Evolutionary conservation across 2,329 filamentous ascomycete genomes (phyloP), one percentile per base, ranked within the genome.

Genomic region (Fusarium sp.): DNA sequence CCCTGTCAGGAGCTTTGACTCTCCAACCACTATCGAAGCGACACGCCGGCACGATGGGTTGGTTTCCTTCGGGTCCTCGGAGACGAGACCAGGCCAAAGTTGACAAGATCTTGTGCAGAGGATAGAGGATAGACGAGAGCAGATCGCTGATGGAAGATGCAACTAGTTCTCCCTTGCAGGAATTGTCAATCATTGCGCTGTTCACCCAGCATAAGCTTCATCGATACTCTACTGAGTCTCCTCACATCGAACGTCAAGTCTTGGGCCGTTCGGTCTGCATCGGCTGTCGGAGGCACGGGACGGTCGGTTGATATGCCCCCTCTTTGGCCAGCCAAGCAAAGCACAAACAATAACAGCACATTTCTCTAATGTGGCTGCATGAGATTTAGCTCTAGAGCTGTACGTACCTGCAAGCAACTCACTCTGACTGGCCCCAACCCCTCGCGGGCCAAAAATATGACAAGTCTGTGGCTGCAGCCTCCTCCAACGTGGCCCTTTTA

Each of bases 331-430:
- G 9, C 15, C 17, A 8, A 37, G 35, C 17, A 19, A n/a, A 13
- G 28, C 30, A 15, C 30, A 33, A 33, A 7, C 26, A 28, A 28
- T 28, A 24, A 24, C 19, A 50, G 46, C 26, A 39, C 43, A 51
- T 44, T 30, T 13, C 10, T 10, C 28, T 51, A 14, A 52, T 49
- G 64, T 67, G 64, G 64, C 57, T 67, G 63, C 64, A 63, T 50
- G 14, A 13, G 9, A 17, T 40, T 39, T 30, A 44, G 32, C 26
- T 33, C 22, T 24, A 28, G 17, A 44, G 32, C 49, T 33, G 22
- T 57, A 50, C 43, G 56, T 59, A 59, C 43, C 58, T 33, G 26
- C 30, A 19, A 35, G 11, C 33, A 19, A n/a, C 15, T 14, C 7
- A 20, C n/a, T 49, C 33, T 59, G 28, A 45, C 44, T 67, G 64